These are phyloP conservation scores for Xylariaceae sp. DNA, from an alignment of 2,329 filamentous ascomycete species.

Conservation along the genomic window DNA sequence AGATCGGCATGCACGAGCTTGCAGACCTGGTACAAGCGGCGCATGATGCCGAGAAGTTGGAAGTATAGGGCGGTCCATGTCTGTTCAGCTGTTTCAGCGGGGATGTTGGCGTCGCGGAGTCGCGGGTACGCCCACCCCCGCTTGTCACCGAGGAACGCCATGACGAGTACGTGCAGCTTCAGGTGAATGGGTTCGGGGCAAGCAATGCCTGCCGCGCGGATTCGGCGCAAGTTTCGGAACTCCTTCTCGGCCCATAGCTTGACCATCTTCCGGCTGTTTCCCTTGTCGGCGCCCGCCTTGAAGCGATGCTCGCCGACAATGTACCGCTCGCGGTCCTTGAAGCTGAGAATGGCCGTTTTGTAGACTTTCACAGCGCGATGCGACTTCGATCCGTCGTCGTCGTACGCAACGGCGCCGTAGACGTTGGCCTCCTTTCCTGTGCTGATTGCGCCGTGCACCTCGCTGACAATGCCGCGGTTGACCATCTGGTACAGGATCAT, in stretches of 20 bases:
- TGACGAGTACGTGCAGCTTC: constrained; percentile 90
- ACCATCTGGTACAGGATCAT: constrained; percentile 97
- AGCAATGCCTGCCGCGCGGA: constrained; percentile 78
- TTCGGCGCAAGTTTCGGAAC: constrained; percentile 83
- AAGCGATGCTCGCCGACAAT: constrained; percentile 93
- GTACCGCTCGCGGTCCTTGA: constrained; percentile 96
- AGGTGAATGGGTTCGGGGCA: constrained; percentile 86
- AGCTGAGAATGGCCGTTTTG: constrained; percentile 95
- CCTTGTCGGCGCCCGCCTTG: constrained; percentile 85
- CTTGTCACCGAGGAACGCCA: constrained; percentile 84
- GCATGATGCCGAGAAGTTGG: constrained; percentile 82
- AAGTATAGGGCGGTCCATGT: constrained; percentile 77
- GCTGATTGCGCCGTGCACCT: constrained; percentile 90
- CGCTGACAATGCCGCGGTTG: constrained; percentile 81
- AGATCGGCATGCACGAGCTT: constrained; percentile 90
- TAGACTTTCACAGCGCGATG: constrained; percentile 97
- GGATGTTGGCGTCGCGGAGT: constrained; percentile 76
- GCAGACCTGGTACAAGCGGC: constrained; percentile 87
- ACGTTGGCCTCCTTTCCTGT: constrained; percentile 99
- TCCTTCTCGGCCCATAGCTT: constrained; percentile 99
- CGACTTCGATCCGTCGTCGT: constrained; percentile 50
- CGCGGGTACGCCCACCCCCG: constrained; percentile 85
- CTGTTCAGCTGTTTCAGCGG: constrained; percentile 59
- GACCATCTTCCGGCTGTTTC: constrained; percentile 93
- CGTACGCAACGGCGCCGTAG: constrained; percentile 74